Conservation (phyloP, 352 stramenopile genomes). For the Labyrinthula sp. region DNA sequence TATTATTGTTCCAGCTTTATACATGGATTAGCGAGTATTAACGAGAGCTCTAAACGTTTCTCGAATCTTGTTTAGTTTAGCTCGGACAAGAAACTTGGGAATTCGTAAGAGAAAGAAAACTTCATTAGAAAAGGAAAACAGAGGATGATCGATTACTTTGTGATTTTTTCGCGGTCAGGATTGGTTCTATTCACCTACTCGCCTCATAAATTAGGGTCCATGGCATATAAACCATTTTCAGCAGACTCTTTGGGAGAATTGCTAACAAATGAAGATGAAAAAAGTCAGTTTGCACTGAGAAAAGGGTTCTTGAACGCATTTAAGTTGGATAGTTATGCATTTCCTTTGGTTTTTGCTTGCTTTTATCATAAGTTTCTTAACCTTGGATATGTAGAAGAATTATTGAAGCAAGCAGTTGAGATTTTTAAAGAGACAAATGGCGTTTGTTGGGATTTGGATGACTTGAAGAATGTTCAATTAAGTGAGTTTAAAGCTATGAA, state of each 20-base stretch:
- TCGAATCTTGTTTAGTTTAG: too few relatives aligned
- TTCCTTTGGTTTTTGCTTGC: slow-evolving; percentile 67
- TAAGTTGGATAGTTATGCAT: slow-evolving; percentile 53
- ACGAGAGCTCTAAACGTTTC: too few relatives aligned
- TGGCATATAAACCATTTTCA: slow-evolving; percentile 60
- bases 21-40: too few relatives aligned
- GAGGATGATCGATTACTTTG: slow-evolving; percentile 68
- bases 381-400: slow-evolving; percentile 67
- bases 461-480: too few relatives aligned
- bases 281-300: too few relatives aligned
- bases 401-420: too few relatives aligned
- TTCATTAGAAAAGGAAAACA: neutral
- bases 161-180: slow-evolving; percentile 66
- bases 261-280: slow-evolving; percentile 41
- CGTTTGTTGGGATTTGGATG: neutral
- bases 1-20: too few relatives aligned
- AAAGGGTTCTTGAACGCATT: too few relatives aligned
- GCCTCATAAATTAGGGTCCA: slow-evolving; percentile 58
- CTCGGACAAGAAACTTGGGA: too few relatives aligned
- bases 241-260: slow-evolving; percentile 65
- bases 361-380: slow-evolving; percentile 70
- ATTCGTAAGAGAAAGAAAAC: too few relatives aligned
- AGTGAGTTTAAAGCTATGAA: slow-evolving; percentile 3
- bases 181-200: slow-evolving; percentile 63
- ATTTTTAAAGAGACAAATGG: neutral